Evolutionary conservation across 2,329 filamentous ascomycete species (phyloP), one percentile per base, ranked within the genome.

Genomic region (Helminthosporium solani): DNA sequence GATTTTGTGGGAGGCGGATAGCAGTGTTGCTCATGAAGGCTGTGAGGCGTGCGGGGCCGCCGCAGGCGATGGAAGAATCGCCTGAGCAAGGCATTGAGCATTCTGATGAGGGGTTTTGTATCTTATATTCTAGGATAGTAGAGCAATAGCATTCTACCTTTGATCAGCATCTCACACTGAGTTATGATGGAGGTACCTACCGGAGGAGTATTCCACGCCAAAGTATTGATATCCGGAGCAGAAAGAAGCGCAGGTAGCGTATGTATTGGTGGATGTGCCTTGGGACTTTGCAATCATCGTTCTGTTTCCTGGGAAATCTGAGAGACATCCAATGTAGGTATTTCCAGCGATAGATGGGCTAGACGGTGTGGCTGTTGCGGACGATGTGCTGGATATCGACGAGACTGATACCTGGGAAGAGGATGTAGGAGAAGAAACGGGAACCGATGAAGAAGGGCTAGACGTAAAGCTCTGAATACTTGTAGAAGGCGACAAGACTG

Each of bases 61-160:
- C 60, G 43, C 60, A 64, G 14, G 27, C 19, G 6, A 45, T 30
- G 12, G 44, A 50, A 2, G 41, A 8, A 33, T 54, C 37, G 15
- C 58, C 60, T 1, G 52, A 30, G 39, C 60, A 64, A 0, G 49
- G 25, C 46, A 56, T 55, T 38, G 33, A 54, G 50, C 60, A 64
- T 7, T 60, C 53, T 3, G 38, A 34, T 9, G 52, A 49, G 8
- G 47, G 39, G 15, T 42, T 31, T 9, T 42, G 38, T 16, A 14
- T 38, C 2, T 52, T 56, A 33, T 66, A 61, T 5, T 58, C 58
- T 15, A 73, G 57, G 2, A 64, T 63, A 34, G 63, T 64, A 41
- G 70, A 66, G 57, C 74, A 77, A 54, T 72, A 64, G 49, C 60
- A 61, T 47, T 63, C 60, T 35, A 16, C 7, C 9, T 14, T 2